Base-by-base conservation (phyloP, 331 rosid species). In the Cydonia oblonga region DNA sequence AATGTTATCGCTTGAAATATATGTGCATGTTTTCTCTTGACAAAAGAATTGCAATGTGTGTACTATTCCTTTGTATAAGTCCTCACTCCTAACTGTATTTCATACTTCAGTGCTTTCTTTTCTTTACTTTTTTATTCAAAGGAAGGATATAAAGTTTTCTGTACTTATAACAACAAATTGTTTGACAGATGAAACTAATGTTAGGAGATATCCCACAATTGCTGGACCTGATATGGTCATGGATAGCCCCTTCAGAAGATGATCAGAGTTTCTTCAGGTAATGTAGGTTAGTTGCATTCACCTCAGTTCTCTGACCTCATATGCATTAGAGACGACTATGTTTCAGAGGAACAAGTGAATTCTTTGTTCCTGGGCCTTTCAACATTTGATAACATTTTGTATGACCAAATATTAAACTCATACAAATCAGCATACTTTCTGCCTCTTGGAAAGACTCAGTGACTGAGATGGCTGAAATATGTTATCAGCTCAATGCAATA, bases 201-300 rank as follows among this genome's bases (percentile, higher is more conserved):
- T 69, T 87, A 66, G 99, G 90, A 70, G 93, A 95, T 79, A 87
- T 95, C 80, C 96, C 96, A 57, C 87, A 83, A 75, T 78, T 95
- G 66, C 87, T 95, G 82, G 99, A 91, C 73, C 87, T 95, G 74
- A 83, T 95, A 79, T 95, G 99, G 99, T 89, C 91, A 20, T 95
- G 99, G 99, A 87, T 95, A 84, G 90, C 97, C 51, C 97, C 99
- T 64, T 83, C 85, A 54, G 97, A 91, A 64, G 93, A 89, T 56
- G 91, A 85, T 73, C 86, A 88, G 25, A 83, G 85, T 81, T 84
- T 74, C 71, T 88, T 88, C 81, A 87, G 99, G 99, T 87, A 65
- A 79, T 75, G 64, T 68, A 54, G 35, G 74, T 24, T 72, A 62
- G 70, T 29, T 64, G 68, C 71, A 66, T 81, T 82, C 73, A 62